Evolutionary conservation across 208 protist species (phyloP).

Genomic region (Balamuthia mandrillaris): DNA sequence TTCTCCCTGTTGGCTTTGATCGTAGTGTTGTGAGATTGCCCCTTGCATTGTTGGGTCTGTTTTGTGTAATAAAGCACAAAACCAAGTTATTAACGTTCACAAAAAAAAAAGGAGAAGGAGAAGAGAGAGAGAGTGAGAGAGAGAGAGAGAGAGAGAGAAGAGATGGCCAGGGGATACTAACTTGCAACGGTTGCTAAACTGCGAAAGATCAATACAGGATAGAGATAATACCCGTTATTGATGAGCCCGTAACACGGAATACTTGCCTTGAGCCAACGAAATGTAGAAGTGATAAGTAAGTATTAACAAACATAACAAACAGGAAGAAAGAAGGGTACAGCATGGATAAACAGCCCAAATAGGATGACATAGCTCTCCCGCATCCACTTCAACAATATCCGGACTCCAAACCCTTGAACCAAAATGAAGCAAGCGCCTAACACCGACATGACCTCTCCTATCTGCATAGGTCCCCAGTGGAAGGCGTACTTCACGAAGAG

Average conservation of each 20-base stretch:
- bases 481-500: slow-evolving; percentile 14
- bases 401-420: background rate
- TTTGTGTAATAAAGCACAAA: too few relatives aligned
- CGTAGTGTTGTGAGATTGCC: slow-evolving; percentile 21
- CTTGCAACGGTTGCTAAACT: background rate
- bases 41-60: too few relatives aligned
- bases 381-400: background rate
- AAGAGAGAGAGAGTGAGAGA: background rate
- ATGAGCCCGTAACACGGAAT: background rate
- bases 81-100: too few relatives aligned
- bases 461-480: background rate
- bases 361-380: background rate
- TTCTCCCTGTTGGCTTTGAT: background rate
- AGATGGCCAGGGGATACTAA: background rate
- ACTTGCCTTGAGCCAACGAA: background rate
- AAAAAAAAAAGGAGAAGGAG: background rate
- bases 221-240: background rate
- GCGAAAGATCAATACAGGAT: slow-evolving; percentile 12
- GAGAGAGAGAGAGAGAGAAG: background rate
- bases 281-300: background rate
- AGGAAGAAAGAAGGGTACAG: background rate
- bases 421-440: background rate
- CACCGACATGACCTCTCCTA: background rate
- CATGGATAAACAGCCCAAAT: background rate
- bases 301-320: background rate